Conservation (phyloP, 495 filamentous ascomycete genomes). For the Hypoxylon subgilvum region DNA sequence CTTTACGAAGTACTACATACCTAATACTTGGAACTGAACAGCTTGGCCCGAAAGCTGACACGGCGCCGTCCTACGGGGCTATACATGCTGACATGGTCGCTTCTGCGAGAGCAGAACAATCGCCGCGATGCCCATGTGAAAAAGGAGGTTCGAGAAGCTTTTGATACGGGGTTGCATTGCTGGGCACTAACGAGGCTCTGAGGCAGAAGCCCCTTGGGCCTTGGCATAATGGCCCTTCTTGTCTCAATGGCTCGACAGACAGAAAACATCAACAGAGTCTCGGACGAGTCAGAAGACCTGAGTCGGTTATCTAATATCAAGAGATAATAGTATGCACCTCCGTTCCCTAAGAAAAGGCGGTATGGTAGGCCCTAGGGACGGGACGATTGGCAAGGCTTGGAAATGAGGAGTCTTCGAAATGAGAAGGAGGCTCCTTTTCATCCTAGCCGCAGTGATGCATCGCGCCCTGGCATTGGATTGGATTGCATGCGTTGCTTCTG, state of each 20-base stretch:
- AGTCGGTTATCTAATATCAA: background rate
- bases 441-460: conserved; percentile 22
- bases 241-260: conserved; percentile 25
- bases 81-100: too few species aligned
- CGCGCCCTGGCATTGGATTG: too few species aligned
- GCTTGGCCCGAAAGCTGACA: conserved; percentile 27
- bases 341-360: conserved; percentile 1
- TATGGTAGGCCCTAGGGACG: background rate
- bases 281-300: conserved; percentile 26
- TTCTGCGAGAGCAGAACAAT: conserved; percentile 9
- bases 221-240: conserved; percentile 24
- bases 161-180: conserved; percentile 33
- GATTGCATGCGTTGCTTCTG: too few species aligned
- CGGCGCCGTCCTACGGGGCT: conserved; percentile 1
- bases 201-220: conserved; percentile 13
- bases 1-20: too few species aligned
- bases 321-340: conserved; percentile 10
- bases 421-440: conserved; percentile 32
- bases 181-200: conserved; percentile 16
- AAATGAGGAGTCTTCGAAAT: conserved; percentile 36
- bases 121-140: conserved; percentile 15
- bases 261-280: conserved; percentile 34
- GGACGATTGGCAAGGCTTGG: conserved; percentile 11
- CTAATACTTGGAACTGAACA: conserved; percentile 14
- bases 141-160: conserved; percentile 35